phyloP scores from a whole-genome alignment of 2,329 filamentous ascomycete genomes.

The Aspergillus thermomutatus region DNA sequence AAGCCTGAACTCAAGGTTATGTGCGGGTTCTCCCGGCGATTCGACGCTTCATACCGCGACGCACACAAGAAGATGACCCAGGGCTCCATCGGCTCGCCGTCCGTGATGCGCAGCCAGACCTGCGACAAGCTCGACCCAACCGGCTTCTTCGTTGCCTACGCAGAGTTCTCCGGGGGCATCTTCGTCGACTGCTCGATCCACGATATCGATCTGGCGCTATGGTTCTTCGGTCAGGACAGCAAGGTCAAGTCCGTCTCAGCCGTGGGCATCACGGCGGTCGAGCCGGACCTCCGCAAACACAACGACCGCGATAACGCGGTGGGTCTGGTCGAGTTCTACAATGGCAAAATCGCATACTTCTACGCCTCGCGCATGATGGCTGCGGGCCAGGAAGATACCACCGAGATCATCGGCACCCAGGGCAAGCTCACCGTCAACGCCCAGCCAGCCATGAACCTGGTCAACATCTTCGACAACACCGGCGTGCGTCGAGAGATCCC shows the following conservation, averaged over 20 bases:
- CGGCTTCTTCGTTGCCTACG: slow-evolving; percentile 67
- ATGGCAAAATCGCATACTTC: slow-evolving; percentile 62
- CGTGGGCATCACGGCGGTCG: slow-evolving; percentile 57
- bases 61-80: slow-evolving; percentile 52
- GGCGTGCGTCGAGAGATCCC: slow-evolving; percentile 61
- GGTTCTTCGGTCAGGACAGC: slow-evolving; percentile 58
- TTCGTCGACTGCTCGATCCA: slow-evolving; percentile 71
- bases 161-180: slow-evolving; percentile 63
- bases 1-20: slow-evolving; percentile 57
- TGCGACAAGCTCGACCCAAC: slow-evolving; percentile 64
- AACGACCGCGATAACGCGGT: slow-evolving; percentile 62
- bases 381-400: slow-evolving; percentile 64
- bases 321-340: slow-evolving; percentile 63
- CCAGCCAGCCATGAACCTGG: slow-evolving; percentile 54
- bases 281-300: slow-evolving; percentile 55
- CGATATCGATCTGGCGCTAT: slow-evolving; percentile 64
- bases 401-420: slow-evolving; percentile 65
- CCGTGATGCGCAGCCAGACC: slow-evolving; percentile 62
- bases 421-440: slow-evolving; percentile 63
- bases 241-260: slow-evolving; percentile 56
- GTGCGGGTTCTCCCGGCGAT: slow-evolving; percentile 59
- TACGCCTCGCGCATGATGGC: slow-evolving; percentile 66
- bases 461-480: slow-evolving; percentile 53
- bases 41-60: slow-evolving; percentile 59
- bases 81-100: slow-evolving; percentile 58